Conservation (phyloP, 163 green algal species). For the Scenedesmus sp. region DNA sequence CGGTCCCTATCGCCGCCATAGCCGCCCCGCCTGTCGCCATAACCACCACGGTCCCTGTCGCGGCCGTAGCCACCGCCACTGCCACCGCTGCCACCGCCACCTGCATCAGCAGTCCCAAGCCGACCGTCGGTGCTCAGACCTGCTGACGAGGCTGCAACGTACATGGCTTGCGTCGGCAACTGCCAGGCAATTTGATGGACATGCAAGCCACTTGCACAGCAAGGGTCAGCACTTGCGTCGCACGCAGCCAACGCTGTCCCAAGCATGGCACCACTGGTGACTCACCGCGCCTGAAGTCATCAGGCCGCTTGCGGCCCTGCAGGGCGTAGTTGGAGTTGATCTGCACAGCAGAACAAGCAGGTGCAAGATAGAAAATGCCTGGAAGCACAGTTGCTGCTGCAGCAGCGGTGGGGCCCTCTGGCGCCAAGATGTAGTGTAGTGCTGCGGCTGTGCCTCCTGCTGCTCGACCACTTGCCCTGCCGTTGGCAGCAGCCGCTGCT, state of each 20-base stretch:
- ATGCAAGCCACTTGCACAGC: neutral
- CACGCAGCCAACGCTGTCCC: neutral
- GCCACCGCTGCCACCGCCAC: neutral
- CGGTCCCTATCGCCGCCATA: constrained; percentile 1
- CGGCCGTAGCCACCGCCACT: constrained; percentile 12
- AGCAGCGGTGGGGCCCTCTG: no score
- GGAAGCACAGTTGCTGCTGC: neutral
- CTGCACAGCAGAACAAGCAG: constrained; percentile 35
- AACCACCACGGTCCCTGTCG: constrained; percentile 26
- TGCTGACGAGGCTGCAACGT: neutral
- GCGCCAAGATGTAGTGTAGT: neutral
- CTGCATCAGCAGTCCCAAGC: neutral
- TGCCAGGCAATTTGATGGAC: neutral
- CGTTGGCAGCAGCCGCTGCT: neutral
- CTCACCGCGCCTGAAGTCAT: constrained; percentile 65
- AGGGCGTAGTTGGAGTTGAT: constrained; percentile 66
- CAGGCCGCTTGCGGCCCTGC: constrained; percentile 75
- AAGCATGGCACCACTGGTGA: no score
- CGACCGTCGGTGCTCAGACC: neutral
- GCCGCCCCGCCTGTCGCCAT: neutral
- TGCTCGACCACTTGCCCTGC: neutral
- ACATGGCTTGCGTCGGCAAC: neutral
- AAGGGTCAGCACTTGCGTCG: neutral
- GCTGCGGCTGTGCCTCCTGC: neutral
- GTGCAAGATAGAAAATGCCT: no score